Evolutionary conservation across 1,139 yeast genomes (phyloP).

Genomic region (Yamadazyma siamensis): DNA sequence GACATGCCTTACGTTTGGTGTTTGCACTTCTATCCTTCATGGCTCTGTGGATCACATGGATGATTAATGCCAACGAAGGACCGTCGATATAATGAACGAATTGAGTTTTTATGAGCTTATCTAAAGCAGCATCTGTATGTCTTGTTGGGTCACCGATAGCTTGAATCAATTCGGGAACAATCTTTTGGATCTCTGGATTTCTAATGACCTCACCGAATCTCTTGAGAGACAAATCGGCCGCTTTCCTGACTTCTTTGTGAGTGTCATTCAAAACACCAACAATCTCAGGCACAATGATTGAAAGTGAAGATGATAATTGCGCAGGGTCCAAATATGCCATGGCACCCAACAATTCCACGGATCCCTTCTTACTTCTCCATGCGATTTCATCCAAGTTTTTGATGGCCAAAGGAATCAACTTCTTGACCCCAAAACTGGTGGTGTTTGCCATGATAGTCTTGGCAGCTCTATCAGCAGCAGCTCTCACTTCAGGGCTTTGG

Average conservation of each 20-base stretch:
- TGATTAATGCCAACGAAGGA: constrained; percentile 91
- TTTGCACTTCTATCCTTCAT: constrained; percentile 90
- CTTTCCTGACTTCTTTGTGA: constrained; percentile 93
- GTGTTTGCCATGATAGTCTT: constrained; percentile 86
- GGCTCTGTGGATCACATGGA: constrained; percentile 94
- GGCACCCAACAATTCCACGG: constrained; percentile 92
- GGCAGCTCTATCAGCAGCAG: constrained; percentile 85
- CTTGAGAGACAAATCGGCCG: constrained; percentile 86
- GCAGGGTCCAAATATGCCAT: constrained; percentile 98
- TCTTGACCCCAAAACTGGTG: constrained; percentile 88
- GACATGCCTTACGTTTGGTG: constrained; percentile 92
- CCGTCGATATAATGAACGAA: constrained; percentile 98
- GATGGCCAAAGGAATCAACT: constrained; percentile 86
- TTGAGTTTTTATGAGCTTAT: constrained; percentile 81
- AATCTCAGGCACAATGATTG: constrained; percentile 90
- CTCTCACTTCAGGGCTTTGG: constrained; percentile 77
- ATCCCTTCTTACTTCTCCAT: constrained; percentile 97
- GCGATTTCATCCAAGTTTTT: constrained; percentile 83
- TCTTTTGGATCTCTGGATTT: constrained; percentile 90
- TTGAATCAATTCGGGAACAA: constrained; percentile 84
- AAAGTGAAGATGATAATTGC: constrained; percentile 84
- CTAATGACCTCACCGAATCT: constrained; percentile 95
- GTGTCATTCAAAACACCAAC: constrained; percentile 93
- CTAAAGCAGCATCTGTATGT: constrained; percentile 83
- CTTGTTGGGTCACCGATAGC: constrained; percentile 97